These are phyloP conservation scores for Collybia nuda DNA, from an alignment of 768 basidiomycete genomes.

Conservation along the genomic window DNA sequence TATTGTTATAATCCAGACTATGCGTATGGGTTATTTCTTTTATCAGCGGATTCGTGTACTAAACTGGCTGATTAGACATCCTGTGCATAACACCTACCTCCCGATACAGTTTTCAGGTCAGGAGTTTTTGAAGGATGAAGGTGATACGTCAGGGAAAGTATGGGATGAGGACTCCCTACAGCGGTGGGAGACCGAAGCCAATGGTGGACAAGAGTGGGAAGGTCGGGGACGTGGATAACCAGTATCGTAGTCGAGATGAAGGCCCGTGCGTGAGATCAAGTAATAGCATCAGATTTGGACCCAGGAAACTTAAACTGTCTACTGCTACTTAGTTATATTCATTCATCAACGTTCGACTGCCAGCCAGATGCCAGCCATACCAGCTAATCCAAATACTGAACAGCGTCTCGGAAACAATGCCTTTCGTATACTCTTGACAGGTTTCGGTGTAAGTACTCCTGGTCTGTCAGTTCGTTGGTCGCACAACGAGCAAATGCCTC, in stretches of 20 bases:
- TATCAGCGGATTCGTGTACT: background rate
- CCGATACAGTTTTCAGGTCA: conserved; percentile 45
- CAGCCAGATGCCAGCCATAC: background rate
- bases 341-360: background rate
- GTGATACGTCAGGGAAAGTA: conserved; percentile 41
- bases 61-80: conserved; percentile 42
- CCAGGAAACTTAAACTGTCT: too few relatives aligned
- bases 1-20: conserved; percentile 67
- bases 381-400: background rate
- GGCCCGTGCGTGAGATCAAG: too few relatives aligned
- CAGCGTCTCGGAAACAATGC: conserved; percentile 21
- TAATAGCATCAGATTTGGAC: too few relatives aligned
- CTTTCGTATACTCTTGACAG: conserved; percentile 48
- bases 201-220: conserved; percentile 48
- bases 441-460: conserved; percentile 49
- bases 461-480: background rate
- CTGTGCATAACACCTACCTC: conserved; percentile 63
- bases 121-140: conserved; percentile 43
- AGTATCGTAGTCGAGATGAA: too few relatives aligned
- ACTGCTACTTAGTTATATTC: too few relatives aligned
- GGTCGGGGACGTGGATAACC: conserved; percentile 27
- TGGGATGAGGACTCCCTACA: conserved; percentile 63
- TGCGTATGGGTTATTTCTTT: conserved; percentile 30
- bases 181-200: conserved; percentile 55
- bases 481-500: conserved; percentile 5